Conservation (phyloP, 2,329 filamentous ascomycete genomes). For the Monilinia fructicola region DNA sequence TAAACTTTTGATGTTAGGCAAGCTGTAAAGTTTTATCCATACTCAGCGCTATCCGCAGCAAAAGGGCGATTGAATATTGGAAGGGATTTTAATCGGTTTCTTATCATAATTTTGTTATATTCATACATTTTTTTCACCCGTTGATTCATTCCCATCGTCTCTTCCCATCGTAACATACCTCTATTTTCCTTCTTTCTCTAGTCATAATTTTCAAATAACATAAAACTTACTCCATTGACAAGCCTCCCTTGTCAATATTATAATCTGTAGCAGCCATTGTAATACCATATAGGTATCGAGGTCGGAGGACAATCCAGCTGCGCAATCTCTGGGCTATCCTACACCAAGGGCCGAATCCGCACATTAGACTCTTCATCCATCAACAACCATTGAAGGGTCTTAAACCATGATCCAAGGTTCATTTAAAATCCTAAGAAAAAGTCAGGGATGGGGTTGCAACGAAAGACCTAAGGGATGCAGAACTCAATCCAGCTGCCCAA, state of each 20-base stretch:
- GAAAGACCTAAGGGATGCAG: constrained; percentile 53
- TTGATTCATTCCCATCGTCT: not conserved
- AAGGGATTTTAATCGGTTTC: not conserved
- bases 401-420: not conserved
- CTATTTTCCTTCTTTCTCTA: not conserved
- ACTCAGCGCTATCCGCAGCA: not conserved
- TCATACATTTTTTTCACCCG: not conserved
- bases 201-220: not conserved
- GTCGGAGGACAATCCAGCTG: not conserved
- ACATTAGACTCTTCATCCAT: not conserved
- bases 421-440: not conserved
- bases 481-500: constrained; percentile 89
- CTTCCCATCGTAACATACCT: not conserved
- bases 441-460: not conserved
- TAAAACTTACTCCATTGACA: not conserved
- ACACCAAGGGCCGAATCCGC: not conserved
- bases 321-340: not conserved
- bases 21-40: not conserved
- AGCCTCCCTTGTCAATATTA: not conserved
- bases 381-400: not conserved
- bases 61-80: not conserved
- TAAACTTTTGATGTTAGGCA: too few relatives aligned
- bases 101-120: not conserved
- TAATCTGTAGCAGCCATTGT: not conserved
- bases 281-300: not conserved